These are phyloP conservation scores for Hansenula sp. DNA, from an alignment of 1,139 yeast genomes.

Conservation along the genomic window DNA sequence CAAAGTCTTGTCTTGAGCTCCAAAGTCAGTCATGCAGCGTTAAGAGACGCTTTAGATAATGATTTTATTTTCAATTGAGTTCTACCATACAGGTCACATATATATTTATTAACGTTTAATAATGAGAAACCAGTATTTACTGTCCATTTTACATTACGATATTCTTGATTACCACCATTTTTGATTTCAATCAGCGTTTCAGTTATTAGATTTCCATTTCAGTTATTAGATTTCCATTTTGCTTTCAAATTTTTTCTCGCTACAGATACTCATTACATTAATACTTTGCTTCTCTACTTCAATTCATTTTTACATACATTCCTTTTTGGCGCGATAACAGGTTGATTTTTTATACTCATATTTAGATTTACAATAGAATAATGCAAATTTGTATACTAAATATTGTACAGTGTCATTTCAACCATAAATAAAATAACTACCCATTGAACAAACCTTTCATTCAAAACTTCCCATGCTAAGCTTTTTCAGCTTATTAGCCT, in stretches of 20 bases:
- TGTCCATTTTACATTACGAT: background rate
- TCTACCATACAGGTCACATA: background rate
- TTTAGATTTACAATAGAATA: no score
- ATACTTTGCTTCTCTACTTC: no score
- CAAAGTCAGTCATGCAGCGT: constrained; percentile 36
- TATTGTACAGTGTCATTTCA: background rate
- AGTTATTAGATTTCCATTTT: background rate
- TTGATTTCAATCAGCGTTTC: no score
- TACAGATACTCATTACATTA: background rate
- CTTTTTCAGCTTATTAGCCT: constrained; percentile 9
- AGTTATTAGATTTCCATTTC: no score
- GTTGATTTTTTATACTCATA: no score
- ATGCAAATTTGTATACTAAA: no score
- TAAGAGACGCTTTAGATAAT: constrained; percentile 38
- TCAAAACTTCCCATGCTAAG: constrained; percentile 9
- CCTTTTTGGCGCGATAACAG: no score
- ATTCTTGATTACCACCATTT: no score
- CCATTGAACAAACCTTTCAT: background rate
- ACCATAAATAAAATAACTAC: background rate
- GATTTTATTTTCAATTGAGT: constrained; percentile 15
- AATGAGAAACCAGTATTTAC: background rate
- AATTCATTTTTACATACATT: no score
- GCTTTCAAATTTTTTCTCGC: no score
- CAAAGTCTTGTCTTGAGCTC: constrained; percentile 39
- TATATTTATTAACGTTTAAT: background rate